Conservation (phyloP, 2,329 filamentous ascomycete genomes). For the Tolypocladium tundrense region DNA sequence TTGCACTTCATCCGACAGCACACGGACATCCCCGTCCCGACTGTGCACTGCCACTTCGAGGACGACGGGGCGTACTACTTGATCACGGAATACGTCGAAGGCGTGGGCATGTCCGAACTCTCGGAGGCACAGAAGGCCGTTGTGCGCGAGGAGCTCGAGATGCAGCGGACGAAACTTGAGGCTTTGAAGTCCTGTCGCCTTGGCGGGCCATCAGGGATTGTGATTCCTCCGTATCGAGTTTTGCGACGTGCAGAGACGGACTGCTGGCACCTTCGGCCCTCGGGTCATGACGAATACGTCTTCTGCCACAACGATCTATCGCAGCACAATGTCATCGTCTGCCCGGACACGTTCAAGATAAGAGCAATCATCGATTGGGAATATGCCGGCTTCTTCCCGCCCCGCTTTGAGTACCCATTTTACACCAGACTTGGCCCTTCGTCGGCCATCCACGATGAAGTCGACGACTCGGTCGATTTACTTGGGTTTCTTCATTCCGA, state of each 20-base stretch:
- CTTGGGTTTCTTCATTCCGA: constrained; percentile 4
- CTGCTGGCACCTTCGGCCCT: constrained; percentile 11
- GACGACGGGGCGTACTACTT: constrained; percentile 9
- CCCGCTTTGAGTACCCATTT: constrained; percentile 12
- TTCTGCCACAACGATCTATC: constrained; percentile 15
- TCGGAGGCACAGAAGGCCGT: constrained; percentile 1
- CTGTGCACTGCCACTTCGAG: constrained; percentile 7
- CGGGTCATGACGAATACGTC: constrained; percentile 8
- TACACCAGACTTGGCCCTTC: constrained; percentile 11
- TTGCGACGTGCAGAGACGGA: constrained; percentile 11
- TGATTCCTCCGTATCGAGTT: constrained; percentile 19
- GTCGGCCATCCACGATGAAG: constrained; percentile 6
- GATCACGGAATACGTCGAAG: constrained; percentile 8
- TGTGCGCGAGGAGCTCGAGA: constrained; percentile 15
- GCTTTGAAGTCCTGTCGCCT: constrained; percentile 14
- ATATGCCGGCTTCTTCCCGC: constrained; percentile 24
- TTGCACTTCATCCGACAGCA: constrained; percentile 2
- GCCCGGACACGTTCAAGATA: constrained; percentile 19
- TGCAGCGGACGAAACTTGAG: constrained; percentile 14
- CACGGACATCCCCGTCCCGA: constrained; percentile 8
- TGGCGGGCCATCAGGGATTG: constrained; percentile 19
- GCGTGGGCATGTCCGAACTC: constrained; percentile 6
- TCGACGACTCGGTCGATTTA: constrained; percentile 5
- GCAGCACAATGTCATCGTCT: constrained; percentile 13
- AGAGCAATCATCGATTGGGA: constrained; percentile 28